A percentile compares a stretch with the other conserved stretches of the same genome.
Evolutionary conservation across 169 alveolate species (phyloP).

Genomic region (Cardiosporidium cionae): DNA sequence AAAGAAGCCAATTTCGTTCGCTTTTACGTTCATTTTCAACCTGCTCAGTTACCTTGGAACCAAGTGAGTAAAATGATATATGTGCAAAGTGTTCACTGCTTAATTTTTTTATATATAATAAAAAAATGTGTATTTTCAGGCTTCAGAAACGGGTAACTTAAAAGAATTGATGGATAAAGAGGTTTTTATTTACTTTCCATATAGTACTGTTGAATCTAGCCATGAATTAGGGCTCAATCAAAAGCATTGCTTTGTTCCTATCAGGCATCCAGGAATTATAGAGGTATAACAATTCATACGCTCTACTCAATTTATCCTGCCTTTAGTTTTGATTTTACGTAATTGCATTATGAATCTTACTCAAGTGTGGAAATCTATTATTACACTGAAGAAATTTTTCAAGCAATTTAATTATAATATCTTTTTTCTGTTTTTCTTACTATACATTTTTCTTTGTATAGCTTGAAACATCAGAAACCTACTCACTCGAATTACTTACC

Average conservation of each 20-base stretch:
- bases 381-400: too few species aligned
- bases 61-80: constrained; percentile 3
- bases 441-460: background rate
- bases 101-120: too few species aligned
- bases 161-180: background rate
- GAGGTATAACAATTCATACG: too few species aligned
- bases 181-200: constrained; percentile 9
- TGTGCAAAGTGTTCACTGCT: too few species aligned
- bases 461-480: background rate
- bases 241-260: constrained; percentile 39
- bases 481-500: background rate
- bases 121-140: too few species aligned
- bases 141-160: background rate
- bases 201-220: background rate
- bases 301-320: too few species aligned
- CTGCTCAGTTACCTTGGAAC: constrained; percentile 30
- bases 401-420: too few species aligned
- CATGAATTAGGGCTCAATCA: constrained; percentile 45
- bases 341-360: too few species aligned
- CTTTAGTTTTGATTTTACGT: too few species aligned
- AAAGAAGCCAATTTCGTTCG: constrained; percentile 17
- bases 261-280: constrained; percentile 30
- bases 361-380: too few species aligned
- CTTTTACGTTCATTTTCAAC: constrained; percentile 36
- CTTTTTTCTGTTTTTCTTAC: background rate